Conservation (phyloP, 352 stramenopile genomes). For the Pythium insidiosum region DNA sequence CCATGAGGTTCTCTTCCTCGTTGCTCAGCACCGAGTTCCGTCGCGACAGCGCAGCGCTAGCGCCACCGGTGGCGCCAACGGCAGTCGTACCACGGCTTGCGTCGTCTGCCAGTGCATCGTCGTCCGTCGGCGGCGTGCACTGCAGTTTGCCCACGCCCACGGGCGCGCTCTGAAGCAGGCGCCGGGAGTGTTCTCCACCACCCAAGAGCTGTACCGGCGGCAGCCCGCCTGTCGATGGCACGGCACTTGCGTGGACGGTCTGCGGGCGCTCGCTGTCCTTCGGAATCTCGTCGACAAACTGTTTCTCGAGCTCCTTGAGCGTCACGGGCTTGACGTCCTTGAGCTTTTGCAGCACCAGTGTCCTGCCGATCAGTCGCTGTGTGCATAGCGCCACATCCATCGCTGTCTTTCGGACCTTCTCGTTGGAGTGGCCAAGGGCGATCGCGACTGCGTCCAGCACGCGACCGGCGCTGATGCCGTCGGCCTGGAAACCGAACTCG, state of each 20-base stretch:
- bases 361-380: slow-evolving; percentile 66
- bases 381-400: slow-evolving; percentile 74
- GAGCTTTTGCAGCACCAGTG: slow-evolving; percentile 55
- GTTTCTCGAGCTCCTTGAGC: slow-evolving; percentile 82
- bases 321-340: slow-evolving; percentile 68
- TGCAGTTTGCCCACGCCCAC: slow-evolving; percentile 62
- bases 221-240: slow-evolving; percentile 10
- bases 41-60: too few relatives aligned
- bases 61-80: neutral
- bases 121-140: slow-evolving; percentile 32
- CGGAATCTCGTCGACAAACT: slow-evolving; percentile 56
- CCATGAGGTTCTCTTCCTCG: slow-evolving; percentile 81
- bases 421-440: slow-evolving; percentile 48
- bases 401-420: slow-evolving; percentile 63
- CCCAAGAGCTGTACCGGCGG: slow-evolving; percentile 43
- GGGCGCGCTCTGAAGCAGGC: slow-evolving; percentile 55
- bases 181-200: slow-evolving; percentile 30
- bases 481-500: slow-evolving; percentile 68
- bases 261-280: slow-evolving; percentile 33
- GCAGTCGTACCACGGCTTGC: slow-evolving; percentile 4
- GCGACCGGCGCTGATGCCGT: slow-evolving; percentile 47
- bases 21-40: slow-evolving; percentile 48
- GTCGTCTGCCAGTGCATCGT: too few relatives aligned
- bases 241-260: slow-evolving; percentile 38
- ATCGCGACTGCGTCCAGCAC: slow-evolving; percentile 40